Evolutionary conservation across 768 basidiomycete species (phyloP).

Genomic region (Mycena albidolilacea): DNA sequence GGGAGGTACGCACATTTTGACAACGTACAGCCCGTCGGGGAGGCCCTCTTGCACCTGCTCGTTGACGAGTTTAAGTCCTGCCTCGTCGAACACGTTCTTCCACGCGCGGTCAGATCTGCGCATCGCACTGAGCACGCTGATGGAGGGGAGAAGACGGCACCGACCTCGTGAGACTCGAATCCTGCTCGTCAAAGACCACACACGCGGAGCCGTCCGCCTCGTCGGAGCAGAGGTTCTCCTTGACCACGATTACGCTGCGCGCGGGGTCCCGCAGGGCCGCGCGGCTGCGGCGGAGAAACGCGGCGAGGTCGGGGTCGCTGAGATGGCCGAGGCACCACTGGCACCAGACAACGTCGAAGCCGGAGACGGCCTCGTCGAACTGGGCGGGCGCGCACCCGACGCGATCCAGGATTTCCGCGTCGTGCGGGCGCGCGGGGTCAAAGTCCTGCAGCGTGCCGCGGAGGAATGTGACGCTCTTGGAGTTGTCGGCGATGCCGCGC

Average conservation of each 20-base stretch:
- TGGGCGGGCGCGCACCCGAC: conserved; percentile 71
- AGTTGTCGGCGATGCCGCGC: conserved; percentile 75
- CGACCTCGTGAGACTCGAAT: conserved; percentile 93
- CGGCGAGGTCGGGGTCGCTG: conserved; percentile 79
- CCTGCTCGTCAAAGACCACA: conserved; percentile 83
- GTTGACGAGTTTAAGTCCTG: conserved; percentile 79
- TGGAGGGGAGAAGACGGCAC: background rate
- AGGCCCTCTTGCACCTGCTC: conserved; percentile 89
- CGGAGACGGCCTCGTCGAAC: conserved; percentile 67
- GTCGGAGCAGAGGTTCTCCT: conserved; percentile 91
- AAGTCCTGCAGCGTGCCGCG: conserved; percentile 86
- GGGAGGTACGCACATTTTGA: conserved; percentile 79
- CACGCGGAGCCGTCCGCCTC: conserved; percentile 60
- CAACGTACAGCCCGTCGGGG: conserved; percentile 83
- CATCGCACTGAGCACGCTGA: background rate
- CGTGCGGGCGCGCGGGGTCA: conserved; percentile 73
- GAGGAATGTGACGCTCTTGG: conserved; percentile 85
- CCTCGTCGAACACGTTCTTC: conserved; percentile 80
- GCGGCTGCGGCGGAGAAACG: conserved; percentile 78
- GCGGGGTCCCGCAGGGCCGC: conserved; percentile 67
- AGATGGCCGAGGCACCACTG: conserved; percentile 98
- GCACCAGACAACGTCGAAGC: conserved; percentile 95
- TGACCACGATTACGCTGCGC: conserved; percentile 83
- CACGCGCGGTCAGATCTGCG: conserved; percentile 87
- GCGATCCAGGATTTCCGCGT: conserved; percentile 69